These are phyloP conservation scores for Mycosarcoma maydis DNA, from an alignment of 1,284 basidiomycete genomes.

Conservation along the genomic window DNA sequence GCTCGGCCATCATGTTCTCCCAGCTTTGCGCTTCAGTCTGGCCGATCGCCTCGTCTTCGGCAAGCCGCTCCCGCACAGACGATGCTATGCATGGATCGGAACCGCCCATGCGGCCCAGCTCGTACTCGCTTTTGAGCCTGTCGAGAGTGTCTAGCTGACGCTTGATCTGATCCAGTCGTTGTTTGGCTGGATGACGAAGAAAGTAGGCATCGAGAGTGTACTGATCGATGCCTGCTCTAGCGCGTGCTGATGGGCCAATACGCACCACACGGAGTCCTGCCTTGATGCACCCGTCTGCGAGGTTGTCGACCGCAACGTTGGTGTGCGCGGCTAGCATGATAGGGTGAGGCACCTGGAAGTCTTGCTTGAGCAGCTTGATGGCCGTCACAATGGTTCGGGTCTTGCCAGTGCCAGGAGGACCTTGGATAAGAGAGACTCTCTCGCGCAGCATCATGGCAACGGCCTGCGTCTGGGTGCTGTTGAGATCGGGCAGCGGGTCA, in stretches of 20 bases:
- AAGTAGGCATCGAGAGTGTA: constrained; percentile 77
- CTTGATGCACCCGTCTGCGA: constrained; percentile 75
- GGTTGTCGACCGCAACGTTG: constrained; percentile 92
- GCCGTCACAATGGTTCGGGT: constrained; percentile 89
- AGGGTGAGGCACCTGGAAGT: constrained; percentile 84
- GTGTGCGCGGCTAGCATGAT: constrained; percentile 91
- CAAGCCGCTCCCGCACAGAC: constrained; percentile 64
- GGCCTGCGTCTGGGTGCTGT: constrained; percentile 81
- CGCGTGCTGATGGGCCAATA: constrained; percentile 73
- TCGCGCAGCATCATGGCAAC: constrained; percentile 87
- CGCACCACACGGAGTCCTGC: constrained; percentile 80
- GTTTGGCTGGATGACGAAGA: constrained; percentile 73
- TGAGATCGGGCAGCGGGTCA: constrained; percentile 80
- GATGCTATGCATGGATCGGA: background rate
- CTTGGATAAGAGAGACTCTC: constrained; percentile 83
- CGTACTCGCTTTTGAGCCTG: constrained; percentile 36
- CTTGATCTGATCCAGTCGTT: constrained; percentile 68
- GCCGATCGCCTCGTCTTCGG: background rate
- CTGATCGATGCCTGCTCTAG: constrained; percentile 72
- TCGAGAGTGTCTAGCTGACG: constrained; percentile 32
- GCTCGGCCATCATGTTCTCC: constrained; percentile 40
- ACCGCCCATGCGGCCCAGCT: constrained; percentile 16
- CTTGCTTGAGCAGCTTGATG: constrained; percentile 82
- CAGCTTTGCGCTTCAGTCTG: constrained; percentile 14
- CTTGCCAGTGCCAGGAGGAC: constrained; percentile 95